Conservation (phyloP, 192 early-diverging fungal species). For the Dissophora globulifera region DNA sequence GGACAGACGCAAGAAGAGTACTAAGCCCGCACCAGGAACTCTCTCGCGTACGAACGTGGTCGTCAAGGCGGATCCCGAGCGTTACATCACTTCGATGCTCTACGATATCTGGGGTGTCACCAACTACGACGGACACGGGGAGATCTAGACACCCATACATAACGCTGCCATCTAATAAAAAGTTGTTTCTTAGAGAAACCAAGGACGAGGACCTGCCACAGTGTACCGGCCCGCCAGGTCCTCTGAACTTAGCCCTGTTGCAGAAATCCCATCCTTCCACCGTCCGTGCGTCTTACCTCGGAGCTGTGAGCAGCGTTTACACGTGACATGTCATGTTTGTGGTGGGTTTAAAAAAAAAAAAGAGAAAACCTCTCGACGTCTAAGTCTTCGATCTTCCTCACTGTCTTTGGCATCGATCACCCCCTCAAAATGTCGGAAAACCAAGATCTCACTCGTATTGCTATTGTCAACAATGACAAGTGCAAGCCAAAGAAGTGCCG, state of each 20-base stretch:
- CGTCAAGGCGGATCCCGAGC: conserved; percentile 34
- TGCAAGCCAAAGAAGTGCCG: conserved; percentile 99
- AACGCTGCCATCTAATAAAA: too few species aligned
- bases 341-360: conserved; percentile 6
- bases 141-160: too few species aligned
- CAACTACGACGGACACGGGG: neutral
- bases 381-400: neutral
- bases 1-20: conserved; percentile 35
- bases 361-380: too few species aligned
- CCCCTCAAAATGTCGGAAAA: conserved; percentile 78
- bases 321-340: neutral
- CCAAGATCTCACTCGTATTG: conserved; percentile 82
- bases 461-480: conserved; percentile 94
- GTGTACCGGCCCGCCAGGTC: too few species aligned
- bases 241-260: too few species aligned
- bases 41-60: conserved; percentile 22
- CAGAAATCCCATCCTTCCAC: too few species aligned
- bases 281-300: too few species aligned
- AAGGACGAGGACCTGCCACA: too few species aligned
- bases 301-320: too few species aligned
- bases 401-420: neutral
- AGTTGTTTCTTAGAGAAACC: too few species aligned
- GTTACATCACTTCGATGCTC: conserved; percentile 35
- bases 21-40: conserved; percentile 19
- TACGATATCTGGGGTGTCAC: conserved; percentile 44